A percentile compares a stretch with the other conserved stretches of the same genome.
These are phyloP conservation scores for Arthrobotrys pseudoclavata DNA, from an alignment of 2,329 filamentous ascomycete species.

Conservation along the genomic window DNA sequence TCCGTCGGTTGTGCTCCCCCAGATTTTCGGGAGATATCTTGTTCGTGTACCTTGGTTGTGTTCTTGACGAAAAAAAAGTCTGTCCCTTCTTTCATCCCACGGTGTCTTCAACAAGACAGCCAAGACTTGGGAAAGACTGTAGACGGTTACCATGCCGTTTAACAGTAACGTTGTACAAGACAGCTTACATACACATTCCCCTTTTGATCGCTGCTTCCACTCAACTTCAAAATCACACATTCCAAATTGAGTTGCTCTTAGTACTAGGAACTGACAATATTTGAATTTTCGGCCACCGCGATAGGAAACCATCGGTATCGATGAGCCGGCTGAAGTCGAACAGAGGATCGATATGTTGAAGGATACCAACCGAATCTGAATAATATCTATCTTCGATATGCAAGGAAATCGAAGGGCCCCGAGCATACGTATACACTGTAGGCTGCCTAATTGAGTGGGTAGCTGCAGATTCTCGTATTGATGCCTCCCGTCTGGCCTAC, in stretches of 20 bases:
- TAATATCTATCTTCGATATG: neutral
- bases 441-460: slow-evolving; percentile 31
- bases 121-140: neutral
- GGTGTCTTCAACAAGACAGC: slow-evolving; percentile 28
- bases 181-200: slow-evolving; percentile 45
- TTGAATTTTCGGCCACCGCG: slow-evolving; percentile 5
- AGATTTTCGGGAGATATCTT: slow-evolving; percentile 45
- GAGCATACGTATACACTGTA: neutral
- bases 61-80: neutral
- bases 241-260: slow-evolving; percentile 36
- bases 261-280: slow-evolving; percentile 28
- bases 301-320: slow-evolving; percentile 49
- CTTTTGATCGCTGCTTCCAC: slow-evolving; percentile 16
- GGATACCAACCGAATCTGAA: slow-evolving; percentile 25
- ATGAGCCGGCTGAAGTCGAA: slow-evolving; percentile 43
- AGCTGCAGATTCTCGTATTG: slow-evolving; percentile 30
- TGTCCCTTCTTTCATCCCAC: neutral
- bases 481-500: slow-evolving; percentile 24
- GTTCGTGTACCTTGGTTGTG: slow-evolving; percentile 11
- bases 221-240: slow-evolving; percentile 40
- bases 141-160: slow-evolving; percentile 29
- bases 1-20: slow-evolving; percentile 52
- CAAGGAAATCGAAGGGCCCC: neutral
- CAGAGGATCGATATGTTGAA: slow-evolving; percentile 36
- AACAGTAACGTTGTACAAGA: slow-evolving; percentile 47